These are phyloP conservation scores for Linanthus parryae DNA, from an alignment of 148 eudicot species.

Conservation along the genomic window DNA sequence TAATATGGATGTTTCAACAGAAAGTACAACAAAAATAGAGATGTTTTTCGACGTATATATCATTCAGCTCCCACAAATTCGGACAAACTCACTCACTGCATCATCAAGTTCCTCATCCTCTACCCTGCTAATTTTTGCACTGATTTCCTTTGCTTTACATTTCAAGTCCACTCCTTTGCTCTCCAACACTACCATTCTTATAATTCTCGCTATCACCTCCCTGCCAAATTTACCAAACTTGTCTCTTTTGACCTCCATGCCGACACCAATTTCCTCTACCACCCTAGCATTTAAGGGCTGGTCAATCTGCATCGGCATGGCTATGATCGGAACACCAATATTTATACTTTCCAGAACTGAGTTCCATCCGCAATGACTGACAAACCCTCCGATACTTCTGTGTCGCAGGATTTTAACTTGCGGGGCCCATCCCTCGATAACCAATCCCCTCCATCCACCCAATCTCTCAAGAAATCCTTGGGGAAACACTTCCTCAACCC, in stretches of 20 bases:
- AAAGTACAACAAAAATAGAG: too few relatives aligned
- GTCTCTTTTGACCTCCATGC: conserved; percentile 4
- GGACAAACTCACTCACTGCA: too few relatives aligned
- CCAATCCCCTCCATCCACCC: conserved; percentile 5
- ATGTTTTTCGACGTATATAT: too few relatives aligned
- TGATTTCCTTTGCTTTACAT: conserved; percentile 1
- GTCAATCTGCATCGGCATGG: conserved; percentile 4
- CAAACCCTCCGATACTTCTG: conserved; percentile 7
- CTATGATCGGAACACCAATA: conserved; percentile 11
- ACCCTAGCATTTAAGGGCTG: conserved; percentile 7
- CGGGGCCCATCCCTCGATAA: conserved; percentile 6
- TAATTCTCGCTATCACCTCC: conserved; percentile 1
- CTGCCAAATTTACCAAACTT: neutral
- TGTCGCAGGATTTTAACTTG: conserved; percentile 5
- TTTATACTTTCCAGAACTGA: conserved; percentile 1
- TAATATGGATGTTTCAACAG: too few relatives aligned
- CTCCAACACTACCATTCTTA: conserved; percentile 4
- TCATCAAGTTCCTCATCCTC: too few relatives aligned
- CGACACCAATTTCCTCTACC: neutral
- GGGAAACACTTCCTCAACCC: conserved; percentile 1
- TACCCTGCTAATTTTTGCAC: too few relatives aligned
- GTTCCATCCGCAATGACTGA: conserved; percentile 8
- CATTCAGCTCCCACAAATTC: too few relatives aligned
- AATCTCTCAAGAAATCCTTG: conserved; percentile 5
- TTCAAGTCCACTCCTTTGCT: conserved; percentile 1